These are phyloP conservation scores for Alternaria longipes DNA, from an alignment of 2,329 filamentous ascomycete genomes.

Conservation along the genomic window DNA sequence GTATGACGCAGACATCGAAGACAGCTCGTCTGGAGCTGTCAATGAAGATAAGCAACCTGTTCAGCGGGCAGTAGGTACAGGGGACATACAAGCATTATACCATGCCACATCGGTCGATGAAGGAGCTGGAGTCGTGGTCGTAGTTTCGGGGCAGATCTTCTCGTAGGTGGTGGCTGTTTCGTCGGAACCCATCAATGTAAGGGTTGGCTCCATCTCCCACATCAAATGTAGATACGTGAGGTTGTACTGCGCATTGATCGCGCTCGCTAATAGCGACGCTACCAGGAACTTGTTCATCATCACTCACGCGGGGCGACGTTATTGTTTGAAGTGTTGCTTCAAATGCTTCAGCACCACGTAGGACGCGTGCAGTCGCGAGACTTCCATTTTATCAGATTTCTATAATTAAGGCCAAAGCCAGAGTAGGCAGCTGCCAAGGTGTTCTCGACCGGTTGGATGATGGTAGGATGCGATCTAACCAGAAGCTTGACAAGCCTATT, in stretches of 20 bases:
- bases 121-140: neutral
- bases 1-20: neutral
- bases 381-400: neutral
- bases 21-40: neutral
- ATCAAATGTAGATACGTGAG: conserved; percentile 10
- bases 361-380: neutral
- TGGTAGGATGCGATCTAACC: neutral
- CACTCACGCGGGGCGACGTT: neutral
- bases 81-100: accelerated
- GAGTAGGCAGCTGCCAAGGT: conserved; percentile 7
- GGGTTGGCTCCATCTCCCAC: neutral
- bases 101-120: neutral
- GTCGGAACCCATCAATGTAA: conserved; percentile 8
- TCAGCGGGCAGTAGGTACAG: neutral
- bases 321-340: neutral
- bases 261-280: neutral
- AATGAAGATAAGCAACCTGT: neutral
- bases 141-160: conserved; percentile 5
- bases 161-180: conserved; percentile 17
- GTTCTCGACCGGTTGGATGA: neutral
- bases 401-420: neutral
- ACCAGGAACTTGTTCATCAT: neutral
- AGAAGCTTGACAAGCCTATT: neutral
- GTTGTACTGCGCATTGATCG: conserved; percentile 8
- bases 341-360: neutral